Conservation (phyloP, 768 basidiomycete species). For the Amanita rimosa region DNA sequence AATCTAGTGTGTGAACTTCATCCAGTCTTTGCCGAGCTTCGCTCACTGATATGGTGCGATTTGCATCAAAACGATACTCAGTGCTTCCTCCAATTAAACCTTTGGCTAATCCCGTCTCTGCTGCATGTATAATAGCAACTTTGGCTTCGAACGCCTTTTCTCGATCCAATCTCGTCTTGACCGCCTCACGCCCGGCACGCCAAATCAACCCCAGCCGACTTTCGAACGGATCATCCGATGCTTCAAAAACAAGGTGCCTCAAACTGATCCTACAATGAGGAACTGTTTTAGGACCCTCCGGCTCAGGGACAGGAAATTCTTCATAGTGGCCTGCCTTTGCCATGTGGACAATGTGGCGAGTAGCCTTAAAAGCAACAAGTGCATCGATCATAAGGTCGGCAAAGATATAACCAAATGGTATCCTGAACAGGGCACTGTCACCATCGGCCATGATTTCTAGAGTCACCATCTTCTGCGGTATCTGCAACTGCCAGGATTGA, state of each 20-base stretch:
- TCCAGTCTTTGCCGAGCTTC: slow-evolving; percentile 66
- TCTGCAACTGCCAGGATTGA: slow-evolving; percentile 35
- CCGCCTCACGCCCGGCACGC: slow-evolving; percentile 62
- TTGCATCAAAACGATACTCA: slow-evolving; percentile 52
- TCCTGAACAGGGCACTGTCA: slow-evolving; percentile 60
- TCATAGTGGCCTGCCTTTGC: slow-evolving; percentile 39
- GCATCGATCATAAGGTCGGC: slow-evolving; percentile 67
- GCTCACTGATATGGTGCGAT: slow-evolving; percentile 55
- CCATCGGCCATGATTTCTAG: slow-evolving; percentile 37
- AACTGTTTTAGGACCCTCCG: slow-evolving; percentile 63
- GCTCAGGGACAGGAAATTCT: slow-evolving; percentile 47
- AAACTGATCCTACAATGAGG: slow-evolving; percentile 53
- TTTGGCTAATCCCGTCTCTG: slow-evolving; percentile 22
- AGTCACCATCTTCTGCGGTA: slow-evolving; percentile 20
- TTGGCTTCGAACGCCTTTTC: slow-evolving; percentile 78
- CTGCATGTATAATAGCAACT: slow-evolving; percentile 47
- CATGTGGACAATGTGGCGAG: slow-evolving; percentile 56
- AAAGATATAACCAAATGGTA: slow-evolving; percentile 71
- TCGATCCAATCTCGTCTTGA: slow-evolving; percentile 55
- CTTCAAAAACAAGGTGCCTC: slow-evolving; percentile 59
- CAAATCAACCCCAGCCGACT: slow-evolving; percentile 63
- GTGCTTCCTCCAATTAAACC: slow-evolving; percentile 13
- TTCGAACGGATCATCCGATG: slow-evolving; percentile 80
- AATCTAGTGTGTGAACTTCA: slow-evolving; percentile 60
- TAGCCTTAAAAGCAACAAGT: slow-evolving; percentile 56